phyloP scores from a whole-genome alignment of 257 asterid genomes.

The Pogostemon cablin region DNA sequence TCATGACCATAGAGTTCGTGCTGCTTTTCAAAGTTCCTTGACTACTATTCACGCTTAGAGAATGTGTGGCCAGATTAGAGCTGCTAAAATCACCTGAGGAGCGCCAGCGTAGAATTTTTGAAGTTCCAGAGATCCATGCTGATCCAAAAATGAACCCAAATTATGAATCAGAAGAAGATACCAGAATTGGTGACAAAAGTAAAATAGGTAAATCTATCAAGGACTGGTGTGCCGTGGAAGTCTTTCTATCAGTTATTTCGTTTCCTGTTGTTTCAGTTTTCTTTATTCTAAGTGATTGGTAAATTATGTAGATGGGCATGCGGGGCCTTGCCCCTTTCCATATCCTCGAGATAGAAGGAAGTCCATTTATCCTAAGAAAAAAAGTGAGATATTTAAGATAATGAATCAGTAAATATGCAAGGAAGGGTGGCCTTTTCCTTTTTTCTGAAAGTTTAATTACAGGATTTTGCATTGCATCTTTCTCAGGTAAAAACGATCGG shows the following conservation, averaged over 20 bases:
- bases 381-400: conserved; percentile 39
- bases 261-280: conserved; percentile 21
- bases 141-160: conserved; percentile 81
- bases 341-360: conserved; percentile 39
- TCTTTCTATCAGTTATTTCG: conserved; percentile 10
- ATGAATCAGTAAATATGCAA: conserved; percentile 19
- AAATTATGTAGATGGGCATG: conserved; percentile 41
- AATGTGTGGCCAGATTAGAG: conserved; percentile 57
- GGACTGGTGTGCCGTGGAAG: conserved; percentile 8
- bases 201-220: conserved; percentile 46
- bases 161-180: conserved; percentile 74
- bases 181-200: conserved; percentile 34
- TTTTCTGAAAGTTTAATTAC: conserved; percentile 31
- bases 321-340: conserved; percentile 36
- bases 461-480: conserved; percentile 29
- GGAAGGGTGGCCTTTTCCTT: not conserved
- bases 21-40: conserved; percentile 51
- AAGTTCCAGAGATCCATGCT: conserved; percentile 73
- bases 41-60: conserved; percentile 73
- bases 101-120: conserved; percentile 61
- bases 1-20: not conserved
- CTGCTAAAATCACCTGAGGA: conserved; percentile 76
- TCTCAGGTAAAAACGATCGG: conserved; percentile 64
- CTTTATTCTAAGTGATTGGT: conserved; percentile 17
- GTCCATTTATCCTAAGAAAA: conserved; percentile 35